Evolutionary conservation across 345 rosid species (phyloP).

Genomic region (Zanthoxylum bungeanum): DNA sequence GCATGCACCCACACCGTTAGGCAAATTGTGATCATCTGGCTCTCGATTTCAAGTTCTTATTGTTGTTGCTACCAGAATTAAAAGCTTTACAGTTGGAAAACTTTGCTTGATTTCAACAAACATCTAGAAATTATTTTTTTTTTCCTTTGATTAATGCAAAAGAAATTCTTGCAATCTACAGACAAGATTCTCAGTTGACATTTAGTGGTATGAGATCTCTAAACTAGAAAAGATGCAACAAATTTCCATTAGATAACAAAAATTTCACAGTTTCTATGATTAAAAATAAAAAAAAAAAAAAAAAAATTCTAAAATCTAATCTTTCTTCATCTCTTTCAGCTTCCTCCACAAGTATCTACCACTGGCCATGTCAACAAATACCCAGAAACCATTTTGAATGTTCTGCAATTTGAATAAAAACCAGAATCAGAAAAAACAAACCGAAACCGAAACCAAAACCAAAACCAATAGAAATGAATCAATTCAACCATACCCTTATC

Average conservation of each 20-base stretch:
- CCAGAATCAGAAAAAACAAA: neutral
- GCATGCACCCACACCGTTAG: too few species aligned
- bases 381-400: slow-evolving; percentile 76
- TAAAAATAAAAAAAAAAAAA: too few species aligned
- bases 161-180: neutral
- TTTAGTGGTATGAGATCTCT: neutral
- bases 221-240: neutral
- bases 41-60: neutral
- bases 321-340: slow-evolving; percentile 48
- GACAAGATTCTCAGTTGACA: neutral
- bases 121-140: neutral
- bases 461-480: neutral
- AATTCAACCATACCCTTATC: slow-evolving; percentile 46
- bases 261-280: too few species aligned
- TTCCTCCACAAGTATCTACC: slow-evolving; percentile 85
- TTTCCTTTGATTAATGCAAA: neutral
- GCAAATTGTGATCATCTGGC: too few species aligned
- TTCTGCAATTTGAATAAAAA: slow-evolving; percentile 36
- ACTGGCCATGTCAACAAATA: slow-evolving; percentile 84
- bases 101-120: neutral
- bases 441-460: neutral
- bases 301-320: too few species aligned
- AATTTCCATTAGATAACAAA: too few species aligned
- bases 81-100: neutral
- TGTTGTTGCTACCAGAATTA: neutral